Evolutionary conservation across 345 rosid genomes (phyloP).

Genomic region (Limnanthes douglasii): DNA sequence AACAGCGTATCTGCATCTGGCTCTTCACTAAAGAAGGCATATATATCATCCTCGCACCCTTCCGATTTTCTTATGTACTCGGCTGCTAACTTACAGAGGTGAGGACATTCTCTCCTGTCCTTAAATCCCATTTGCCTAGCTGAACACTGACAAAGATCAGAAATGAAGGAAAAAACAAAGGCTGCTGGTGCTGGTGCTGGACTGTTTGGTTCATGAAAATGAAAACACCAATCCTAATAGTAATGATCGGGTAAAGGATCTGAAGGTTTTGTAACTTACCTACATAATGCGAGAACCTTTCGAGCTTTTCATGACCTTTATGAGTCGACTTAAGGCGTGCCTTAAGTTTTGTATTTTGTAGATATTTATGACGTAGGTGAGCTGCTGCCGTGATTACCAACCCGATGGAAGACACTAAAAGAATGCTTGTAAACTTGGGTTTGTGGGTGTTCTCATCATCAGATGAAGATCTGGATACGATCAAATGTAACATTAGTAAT

Average conservation of each 20-base stretch:
- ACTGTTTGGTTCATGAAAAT: too few relatives aligned
- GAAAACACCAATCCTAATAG: too few relatives aligned
- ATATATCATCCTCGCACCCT: conserved; percentile 64
- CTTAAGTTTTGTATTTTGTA: conserved; percentile 42
- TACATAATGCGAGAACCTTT: conserved; percentile 79
- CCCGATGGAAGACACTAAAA: conserved; percentile 53
- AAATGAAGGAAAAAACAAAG: conserved; percentile 1
- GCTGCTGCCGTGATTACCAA: conserved; percentile 54
- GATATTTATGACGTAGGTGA: conserved; percentile 27
- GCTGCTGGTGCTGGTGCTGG: background rate
- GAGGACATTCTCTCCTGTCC: conserved; percentile 68
- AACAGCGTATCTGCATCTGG: conserved; percentile 56
- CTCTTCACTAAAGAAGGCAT: conserved; percentile 37
- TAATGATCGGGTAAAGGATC: too few relatives aligned
- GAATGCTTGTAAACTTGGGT: conserved; percentile 35
- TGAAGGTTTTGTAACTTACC: conserved; percentile 25
- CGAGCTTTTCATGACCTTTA: conserved; percentile 41
- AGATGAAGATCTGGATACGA: too few relatives aligned
- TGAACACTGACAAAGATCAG: conserved; percentile 15
- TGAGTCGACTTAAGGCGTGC: conserved; percentile 32
- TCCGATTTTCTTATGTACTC: conserved; percentile 59
- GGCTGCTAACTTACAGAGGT: conserved; percentile 68
- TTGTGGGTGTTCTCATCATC: too few relatives aligned
- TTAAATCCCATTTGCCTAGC: conserved; percentile 83
- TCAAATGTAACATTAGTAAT: too few relatives aligned